phyloP scores from a whole-genome alignment of 1,284 basidiomycete genomes.

The Cryptococcus floricola region DNA sequence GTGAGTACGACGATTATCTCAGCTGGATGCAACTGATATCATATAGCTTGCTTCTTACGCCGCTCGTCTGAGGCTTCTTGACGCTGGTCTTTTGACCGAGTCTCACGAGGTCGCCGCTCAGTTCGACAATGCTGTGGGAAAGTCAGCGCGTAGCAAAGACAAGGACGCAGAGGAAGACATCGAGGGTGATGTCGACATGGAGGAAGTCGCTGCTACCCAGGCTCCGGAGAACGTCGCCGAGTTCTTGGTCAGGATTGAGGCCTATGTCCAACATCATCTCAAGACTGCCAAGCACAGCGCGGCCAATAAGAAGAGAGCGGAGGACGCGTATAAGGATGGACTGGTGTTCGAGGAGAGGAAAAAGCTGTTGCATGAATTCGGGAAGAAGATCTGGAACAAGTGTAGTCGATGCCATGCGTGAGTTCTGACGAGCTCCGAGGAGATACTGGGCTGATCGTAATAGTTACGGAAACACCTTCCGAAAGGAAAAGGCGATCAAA shows the following conservation, averaged over 20 bases:
- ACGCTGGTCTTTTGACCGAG: slow-evolving; percentile 81
- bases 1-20: slow-evolving; percentile 54
- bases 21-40: neutral
- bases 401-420: slow-evolving; percentile 79
- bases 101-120: slow-evolving; percentile 72
- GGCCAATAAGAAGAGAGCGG: slow-evolving; percentile 51
- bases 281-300: slow-evolving; percentile 53
- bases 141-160: slow-evolving; percentile 44
- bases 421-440: slow-evolving; percentile 47
- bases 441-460: neutral
- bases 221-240: slow-evolving; percentile 56
- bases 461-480: slow-evolving; percentile 79
- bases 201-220: slow-evolving; percentile 28
- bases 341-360: slow-evolving; percentile 85
- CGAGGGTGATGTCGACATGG: slow-evolving; percentile 43
- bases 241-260: slow-evolving; percentile 66
- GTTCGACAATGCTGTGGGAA: slow-evolving; percentile 39
- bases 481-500: slow-evolving; percentile 92
- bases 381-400: slow-evolving; percentile 64
- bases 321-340: slow-evolving; percentile 80
- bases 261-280: slow-evolving; percentile 67
- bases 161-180: slow-evolving; percentile 49
- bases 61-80: slow-evolving; percentile 83
- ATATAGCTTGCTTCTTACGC: slow-evolving; percentile 71
- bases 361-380: slow-evolving; percentile 74